phyloP scores from a whole-genome alignment of 495 filamentous ascomycete species.

The Bacidia gigantensis region DNA sequence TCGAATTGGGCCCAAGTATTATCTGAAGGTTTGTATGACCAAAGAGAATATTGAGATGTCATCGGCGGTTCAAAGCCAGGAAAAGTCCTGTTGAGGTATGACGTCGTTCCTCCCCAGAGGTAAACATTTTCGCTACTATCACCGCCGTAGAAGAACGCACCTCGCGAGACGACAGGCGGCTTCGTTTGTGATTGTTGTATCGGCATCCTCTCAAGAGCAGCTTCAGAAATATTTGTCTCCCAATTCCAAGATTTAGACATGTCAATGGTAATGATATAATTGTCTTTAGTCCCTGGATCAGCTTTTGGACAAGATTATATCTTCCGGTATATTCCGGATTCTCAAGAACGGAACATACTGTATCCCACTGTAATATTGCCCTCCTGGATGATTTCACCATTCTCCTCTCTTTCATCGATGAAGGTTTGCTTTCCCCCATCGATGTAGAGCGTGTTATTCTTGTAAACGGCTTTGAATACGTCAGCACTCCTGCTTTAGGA shows the following conservation, averaged over 20 bases:
- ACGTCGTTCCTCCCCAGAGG: constrained; percentile 26
- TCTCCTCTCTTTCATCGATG: constrained; percentile 10
- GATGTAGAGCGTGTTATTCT: constrained; percentile 27
- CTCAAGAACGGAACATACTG: constrained; percentile 10
- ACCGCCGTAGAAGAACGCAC: constrained; percentile 24
- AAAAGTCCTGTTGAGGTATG: constrained; percentile 23
- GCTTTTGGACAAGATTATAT: not conserved
- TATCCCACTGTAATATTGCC: constrained; percentile 16
- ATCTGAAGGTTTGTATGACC: constrained; percentile 16
- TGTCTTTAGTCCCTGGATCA: constrained; percentile 18
- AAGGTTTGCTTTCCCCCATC: constrained; percentile 27
- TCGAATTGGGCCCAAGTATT: constrained; percentile 27
- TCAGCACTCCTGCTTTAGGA: constrained; percentile 8
- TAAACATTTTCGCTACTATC: constrained; percentile 18
- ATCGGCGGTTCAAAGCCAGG: constrained; percentile 20
- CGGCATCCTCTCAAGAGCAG: constrained; percentile 20
- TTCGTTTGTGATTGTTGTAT: constrained; percentile 16
- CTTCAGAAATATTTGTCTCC: constrained; percentile 28
- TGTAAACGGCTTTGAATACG: constrained; percentile 21
- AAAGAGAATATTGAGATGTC: constrained; percentile 19
- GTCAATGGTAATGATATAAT: constrained; percentile 25
- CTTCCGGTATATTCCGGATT: not conserved
- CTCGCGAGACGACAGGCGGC: constrained; percentile 24
- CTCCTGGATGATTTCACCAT: constrained; percentile 6
- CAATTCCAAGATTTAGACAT: constrained; percentile 30